These are phyloP conservation scores for Pichia membranifaciens DNA, from an alignment of 805 yeast genomes.

Conservation along the genomic window DNA sequence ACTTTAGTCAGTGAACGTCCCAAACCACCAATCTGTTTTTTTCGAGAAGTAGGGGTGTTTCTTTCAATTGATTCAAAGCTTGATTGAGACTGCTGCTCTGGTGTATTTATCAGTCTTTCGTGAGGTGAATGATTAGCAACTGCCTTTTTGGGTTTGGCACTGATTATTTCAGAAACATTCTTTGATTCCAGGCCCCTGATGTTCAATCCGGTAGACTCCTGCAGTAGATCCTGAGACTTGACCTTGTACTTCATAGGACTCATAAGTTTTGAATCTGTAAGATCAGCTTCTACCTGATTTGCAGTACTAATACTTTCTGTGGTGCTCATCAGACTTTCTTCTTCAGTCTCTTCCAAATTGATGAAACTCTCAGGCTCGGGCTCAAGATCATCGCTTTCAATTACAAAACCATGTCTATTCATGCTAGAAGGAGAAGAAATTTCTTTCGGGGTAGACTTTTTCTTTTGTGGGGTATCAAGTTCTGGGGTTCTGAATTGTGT, in stretches of 20 bases:
- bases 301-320: not conserved
- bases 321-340: slow-evolving; percentile 12
- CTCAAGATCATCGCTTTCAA: slow-evolving; percentile 11
- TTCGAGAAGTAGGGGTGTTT: slow-evolving; percentile 8
- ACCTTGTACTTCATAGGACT: slow-evolving; percentile 9
- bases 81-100: slow-evolving; percentile 5
- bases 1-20: slow-evolving; percentile 23
- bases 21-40: slow-evolving; percentile 15
- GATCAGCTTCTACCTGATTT: not conserved
- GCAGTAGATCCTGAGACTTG: not conserved
- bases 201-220: slow-evolving; percentile 20
- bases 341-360: slow-evolving; percentile 19
- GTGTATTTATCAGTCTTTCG: not conserved
- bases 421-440: slow-evolving; percentile 9
- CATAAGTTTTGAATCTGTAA: not conserved
- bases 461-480: slow-evolving; percentile 13
- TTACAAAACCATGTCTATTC: slow-evolving; percentile 12
- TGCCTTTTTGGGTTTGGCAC: not conserved
- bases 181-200: slow-evolving; percentile 18
- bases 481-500: slow-evolving; percentile 19
- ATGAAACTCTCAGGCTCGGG: slow-evolving; percentile 22
- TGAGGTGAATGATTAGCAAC: not conserved
- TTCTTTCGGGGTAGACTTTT: not conserved
- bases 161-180: not conserved
- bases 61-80: slow-evolving; percentile 2